phyloP scores from a whole-genome alignment of 1,139 yeast species.

The Kluyveromyces marxianus region DNA sequence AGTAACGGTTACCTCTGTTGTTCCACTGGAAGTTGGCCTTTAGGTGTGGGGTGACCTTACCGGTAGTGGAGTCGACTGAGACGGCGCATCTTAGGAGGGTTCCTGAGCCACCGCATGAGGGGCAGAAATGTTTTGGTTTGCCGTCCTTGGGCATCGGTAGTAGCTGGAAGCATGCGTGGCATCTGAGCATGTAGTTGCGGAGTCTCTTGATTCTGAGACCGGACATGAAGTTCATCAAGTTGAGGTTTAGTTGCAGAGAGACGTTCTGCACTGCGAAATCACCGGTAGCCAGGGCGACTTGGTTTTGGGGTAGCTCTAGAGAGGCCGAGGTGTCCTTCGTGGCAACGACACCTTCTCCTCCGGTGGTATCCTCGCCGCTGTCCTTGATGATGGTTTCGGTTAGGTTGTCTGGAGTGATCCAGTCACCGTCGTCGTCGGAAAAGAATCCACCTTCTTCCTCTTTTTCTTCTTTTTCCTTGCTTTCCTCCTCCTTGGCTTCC shows the following conservation, averaged over 20 bases:
- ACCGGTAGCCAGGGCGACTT: constrained; percentile 85
- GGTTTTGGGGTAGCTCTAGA: constrained; percentile 33
- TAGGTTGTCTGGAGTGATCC: constrained; percentile 90
- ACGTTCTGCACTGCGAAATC: constrained; percentile 98
- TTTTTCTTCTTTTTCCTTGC: constrained; percentile 39
- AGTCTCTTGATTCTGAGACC: constrained; percentile 82
- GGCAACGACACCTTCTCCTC: constrained; percentile 29
- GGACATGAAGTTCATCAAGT: constrained; percentile 74
- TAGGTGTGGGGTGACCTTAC: constrained; percentile 81
- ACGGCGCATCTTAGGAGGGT: constrained; percentile 88
- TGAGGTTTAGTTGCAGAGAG: constrained; percentile 81
- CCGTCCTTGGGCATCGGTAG: constrained; percentile 73
- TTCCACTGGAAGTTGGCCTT: constrained; percentile 93
- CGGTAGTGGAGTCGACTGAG: constrained; percentile 70
- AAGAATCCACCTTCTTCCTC: constrained; percentile 35
- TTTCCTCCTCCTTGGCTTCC: constrained; percentile 16
- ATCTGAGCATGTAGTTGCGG: constrained; percentile 87
- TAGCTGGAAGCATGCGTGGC: constrained; percentile 91
- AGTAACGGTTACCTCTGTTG: constrained; percentile 74
- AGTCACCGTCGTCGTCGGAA: constrained; percentile 79
- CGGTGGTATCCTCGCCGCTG: constrained; percentile 42
- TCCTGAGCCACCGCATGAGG: constrained; percentile 85
- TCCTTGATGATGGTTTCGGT: constrained; percentile 62
- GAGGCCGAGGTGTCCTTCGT: constrained; percentile 19
- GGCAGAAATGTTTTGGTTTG: constrained; percentile 79